Conservation (phyloP, 2,329 filamentous ascomycete species). For the Aspergillus terreus region DNA sequence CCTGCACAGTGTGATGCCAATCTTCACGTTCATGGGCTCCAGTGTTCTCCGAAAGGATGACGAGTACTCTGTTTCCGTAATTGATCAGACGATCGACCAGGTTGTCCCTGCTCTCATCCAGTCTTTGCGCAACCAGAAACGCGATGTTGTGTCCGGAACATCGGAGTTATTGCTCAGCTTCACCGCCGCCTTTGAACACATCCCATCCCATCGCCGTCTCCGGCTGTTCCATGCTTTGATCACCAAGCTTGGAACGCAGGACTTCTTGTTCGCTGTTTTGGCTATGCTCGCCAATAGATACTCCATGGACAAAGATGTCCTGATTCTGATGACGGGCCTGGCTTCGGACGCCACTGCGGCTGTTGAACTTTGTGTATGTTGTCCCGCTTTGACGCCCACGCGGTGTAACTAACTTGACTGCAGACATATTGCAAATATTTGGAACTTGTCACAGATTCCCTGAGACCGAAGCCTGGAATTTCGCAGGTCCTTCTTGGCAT, state of each 20-base stretch:
- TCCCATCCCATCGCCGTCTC: conserved; percentile 79
- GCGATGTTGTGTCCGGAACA: conserved; percentile 74
- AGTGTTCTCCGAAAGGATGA: conserved; percentile 90
- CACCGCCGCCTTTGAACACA: conserved; percentile 92
- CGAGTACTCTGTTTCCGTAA: conserved; percentile 94
- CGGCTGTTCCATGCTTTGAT: conserved; percentile 81
- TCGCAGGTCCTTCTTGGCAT: conserved; percentile 69
- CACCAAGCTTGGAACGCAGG: conserved; percentile 76
- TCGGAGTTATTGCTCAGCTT: conserved; percentile 93
- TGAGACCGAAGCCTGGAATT: conserved; percentile 69
- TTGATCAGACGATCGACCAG: conserved; percentile 87
- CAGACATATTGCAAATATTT: conserved; percentile 74
- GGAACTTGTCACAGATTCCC: conserved; percentile 69
- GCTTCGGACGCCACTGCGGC: conserved; percentile 68
- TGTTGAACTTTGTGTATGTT: conserved; percentile 60
- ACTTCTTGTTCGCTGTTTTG: conserved; percentile 83
- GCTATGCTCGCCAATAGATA: conserved; percentile 91
- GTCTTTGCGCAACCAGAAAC: conserved; percentile 73
- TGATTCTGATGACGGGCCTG: conserved; percentile 72
- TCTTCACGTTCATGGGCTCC: conserved; percentile 96
- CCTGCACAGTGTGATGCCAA: conserved; percentile 96
- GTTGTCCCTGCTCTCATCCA: conserved; percentile 89
- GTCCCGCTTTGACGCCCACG: background rate
- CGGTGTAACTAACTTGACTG: conserved; percentile 10
- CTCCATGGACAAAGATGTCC: conserved; percentile 67